These are phyloP conservation scores for Aureobasidium sp. DNA, from an alignment of 2,329 filamentous ascomycete species.

Conservation along the genomic window DNA sequence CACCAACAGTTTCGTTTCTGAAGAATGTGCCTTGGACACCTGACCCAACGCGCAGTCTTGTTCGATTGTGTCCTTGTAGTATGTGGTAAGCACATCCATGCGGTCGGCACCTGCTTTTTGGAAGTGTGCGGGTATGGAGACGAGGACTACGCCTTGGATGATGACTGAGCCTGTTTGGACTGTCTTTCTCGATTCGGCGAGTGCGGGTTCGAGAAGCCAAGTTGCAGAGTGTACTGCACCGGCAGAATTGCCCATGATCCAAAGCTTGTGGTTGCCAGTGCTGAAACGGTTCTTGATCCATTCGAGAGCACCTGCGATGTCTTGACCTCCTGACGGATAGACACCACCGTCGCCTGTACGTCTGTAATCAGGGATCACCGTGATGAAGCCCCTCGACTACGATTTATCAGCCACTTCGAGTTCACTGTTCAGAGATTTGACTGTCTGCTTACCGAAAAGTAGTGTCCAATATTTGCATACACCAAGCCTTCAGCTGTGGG, in stretches of 20 bases:
- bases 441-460: background rate
- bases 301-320: constrained; percentile 39
- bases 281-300: constrained; percentile 34
- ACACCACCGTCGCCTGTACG: constrained; percentile 43
- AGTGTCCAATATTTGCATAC: constrained; percentile 41
- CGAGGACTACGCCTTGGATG: constrained; percentile 29
- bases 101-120: constrained; percentile 21
- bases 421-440: no score
- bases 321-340: constrained; percentile 48
- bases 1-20: constrained; percentile 25
- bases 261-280: constrained; percentile 36
- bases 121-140: constrained; percentile 33
- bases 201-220: constrained; percentile 37
- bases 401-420: constrained; percentile 3
- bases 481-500: constrained; percentile 30
- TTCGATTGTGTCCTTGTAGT: constrained; percentile 28
- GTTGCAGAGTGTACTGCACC: constrained; percentile 44
- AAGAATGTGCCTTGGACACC: background rate
- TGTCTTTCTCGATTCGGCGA: constrained; percentile 26
- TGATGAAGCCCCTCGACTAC: constrained; percentile 26
- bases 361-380: constrained; percentile 44
- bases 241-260: constrained; percentile 46
- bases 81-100: constrained; percentile 24
- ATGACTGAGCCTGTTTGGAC: constrained; percentile 23
- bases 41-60: constrained; percentile 28